Evolutionary conservation across 1,139 yeast genomes (phyloP).

Genomic region (Yamadazyma mexicana): DNA sequence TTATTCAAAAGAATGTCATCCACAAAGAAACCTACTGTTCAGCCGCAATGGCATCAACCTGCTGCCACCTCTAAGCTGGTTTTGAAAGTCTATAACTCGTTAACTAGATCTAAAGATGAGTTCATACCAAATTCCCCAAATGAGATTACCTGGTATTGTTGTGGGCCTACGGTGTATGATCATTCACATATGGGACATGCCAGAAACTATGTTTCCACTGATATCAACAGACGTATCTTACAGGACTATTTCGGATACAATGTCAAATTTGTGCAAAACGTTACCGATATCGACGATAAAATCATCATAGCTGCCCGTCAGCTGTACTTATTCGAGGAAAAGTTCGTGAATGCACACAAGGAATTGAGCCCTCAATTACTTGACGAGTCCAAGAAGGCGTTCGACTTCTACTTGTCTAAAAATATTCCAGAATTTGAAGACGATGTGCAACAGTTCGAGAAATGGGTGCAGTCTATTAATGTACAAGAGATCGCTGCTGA

Average conservation of each 20-base stretch:
- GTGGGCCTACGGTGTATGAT: constrained; percentile 99
- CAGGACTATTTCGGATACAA: constrained; percentile 91
- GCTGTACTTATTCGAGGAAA: constrained; percentile 66
- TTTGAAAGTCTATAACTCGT: constrained; percentile 63
- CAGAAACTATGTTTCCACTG: constrained; percentile 91
- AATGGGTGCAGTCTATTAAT: constrained; percentile 54
- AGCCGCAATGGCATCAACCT: constrained; percentile 44
- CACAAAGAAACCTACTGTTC: constrained; percentile 30
- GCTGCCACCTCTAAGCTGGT: constrained; percentile 10
- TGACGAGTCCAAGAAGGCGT: constrained; percentile 40
- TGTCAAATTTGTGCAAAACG: constrained; percentile 87
- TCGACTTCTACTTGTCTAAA: constrained; percentile 50
- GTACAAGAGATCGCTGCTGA: constrained; percentile 47
- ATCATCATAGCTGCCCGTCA: constrained; percentile 95
- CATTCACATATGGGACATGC: constrained; percentile 99
- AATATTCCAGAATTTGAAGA: constrained; percentile 51
- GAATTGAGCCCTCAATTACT: constrained; percentile 38
- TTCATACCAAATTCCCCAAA: constrained; percentile 65
- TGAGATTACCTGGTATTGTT: constrained; percentile 89
- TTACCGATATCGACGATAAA: constrained; percentile 96
- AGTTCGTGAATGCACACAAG: constrained; percentile 39
- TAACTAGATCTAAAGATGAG: constrained; percentile 77
- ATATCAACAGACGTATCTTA: constrained; percentile 83
- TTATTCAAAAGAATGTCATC: constrained; percentile 23
- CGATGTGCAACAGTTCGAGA: constrained; percentile 38